Percentiles rank a stretch among this genome's conserved stretches.
Evolutionary conservation across 495 filamentous ascomycete species (phyloP).

Genomic region (Glonium stellatum): DNA sequence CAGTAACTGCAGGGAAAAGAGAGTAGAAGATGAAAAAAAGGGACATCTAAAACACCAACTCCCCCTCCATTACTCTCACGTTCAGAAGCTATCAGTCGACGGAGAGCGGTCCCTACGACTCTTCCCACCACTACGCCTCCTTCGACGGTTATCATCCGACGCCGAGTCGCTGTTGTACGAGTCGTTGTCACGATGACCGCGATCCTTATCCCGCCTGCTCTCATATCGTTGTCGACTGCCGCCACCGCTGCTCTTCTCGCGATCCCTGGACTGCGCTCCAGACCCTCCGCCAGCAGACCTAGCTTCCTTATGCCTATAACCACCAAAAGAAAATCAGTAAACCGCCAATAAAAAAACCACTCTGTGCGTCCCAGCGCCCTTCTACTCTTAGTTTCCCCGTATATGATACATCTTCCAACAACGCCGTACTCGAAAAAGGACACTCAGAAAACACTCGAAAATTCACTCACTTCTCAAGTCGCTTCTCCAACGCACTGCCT

Average conservation of each 20-base stretch:
- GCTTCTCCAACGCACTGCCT: slow-evolving; percentile 23
- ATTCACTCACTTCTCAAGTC: slow-evolving; percentile 24
- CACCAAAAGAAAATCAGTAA: slow-evolving; percentile 1
- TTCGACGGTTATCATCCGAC: not conserved
- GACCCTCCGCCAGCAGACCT: not conserved
- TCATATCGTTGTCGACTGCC: not conserved
- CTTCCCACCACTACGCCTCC: not conserved
- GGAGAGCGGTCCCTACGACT: not conserved
- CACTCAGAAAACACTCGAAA: not conserved
- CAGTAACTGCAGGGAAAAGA: not conserved
- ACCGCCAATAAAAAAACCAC: not conserved
- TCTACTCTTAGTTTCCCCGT: too few species aligned
- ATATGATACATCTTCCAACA: not conserved
- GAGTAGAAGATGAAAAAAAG: not conserved
- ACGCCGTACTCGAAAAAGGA: too few species aligned
- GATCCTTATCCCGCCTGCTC: not conserved
- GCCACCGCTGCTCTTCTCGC: not conserved
- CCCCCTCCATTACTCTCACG: too few species aligned
- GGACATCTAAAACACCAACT: not conserved
- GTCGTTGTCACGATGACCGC: not conserved
- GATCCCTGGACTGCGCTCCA: not conserved
- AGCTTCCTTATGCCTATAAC: not conserved
- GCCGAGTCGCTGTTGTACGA: not conserved
- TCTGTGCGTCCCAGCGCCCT: too few species aligned
- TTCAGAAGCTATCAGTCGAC: not conserved